Evolutionary conservation across 805 yeast genomes (phyloP).

Genomic region (Hanseniaspora hatyaiensis): DNA sequence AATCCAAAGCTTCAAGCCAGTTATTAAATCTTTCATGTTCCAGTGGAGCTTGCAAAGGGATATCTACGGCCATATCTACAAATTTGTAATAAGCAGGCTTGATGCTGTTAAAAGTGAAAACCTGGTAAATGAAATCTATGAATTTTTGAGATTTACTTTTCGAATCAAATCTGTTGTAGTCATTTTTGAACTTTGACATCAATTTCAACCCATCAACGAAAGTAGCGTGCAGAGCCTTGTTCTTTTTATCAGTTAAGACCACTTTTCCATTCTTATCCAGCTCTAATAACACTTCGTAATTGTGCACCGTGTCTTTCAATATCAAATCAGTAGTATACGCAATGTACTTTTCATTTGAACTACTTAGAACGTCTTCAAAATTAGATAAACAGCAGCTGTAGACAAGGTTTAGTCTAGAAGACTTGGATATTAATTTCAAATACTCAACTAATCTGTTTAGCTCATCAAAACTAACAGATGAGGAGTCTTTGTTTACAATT

Average conservation of each 20-base stretch:
- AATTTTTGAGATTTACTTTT: conserved; percentile 10
- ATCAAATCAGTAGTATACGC: conserved; percentile 16
- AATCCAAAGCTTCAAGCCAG: neutral
- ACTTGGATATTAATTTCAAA: conserved; percentile 21
- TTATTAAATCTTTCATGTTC: conserved; percentile 7
- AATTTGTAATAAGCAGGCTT: conserved; percentile 14
- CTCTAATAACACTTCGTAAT: conserved; percentile 8
- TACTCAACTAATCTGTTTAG: conserved; percentile 26
- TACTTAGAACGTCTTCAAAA: conserved; percentile 6
- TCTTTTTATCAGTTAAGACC: neutral
- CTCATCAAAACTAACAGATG: conserved; percentile 24
- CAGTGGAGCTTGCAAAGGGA: conserved; percentile 16
- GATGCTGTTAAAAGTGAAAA: conserved; percentile 12
- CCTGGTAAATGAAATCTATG: conserved; percentile 10
- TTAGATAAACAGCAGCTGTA: conserved; percentile 4
- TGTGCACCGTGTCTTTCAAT: conserved; percentile 1
- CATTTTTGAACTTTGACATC: conserved; percentile 1
- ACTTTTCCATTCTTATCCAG: neutral
- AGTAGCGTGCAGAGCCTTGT: conserved; percentile 7
- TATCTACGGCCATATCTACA: conserved; percentile 4
- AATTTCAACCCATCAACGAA: conserved; percentile 12
- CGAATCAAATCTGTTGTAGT: conserved; percentile 1
- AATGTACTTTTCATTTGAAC: neutral
- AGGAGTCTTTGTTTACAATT: conserved; percentile 21
- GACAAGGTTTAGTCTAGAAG: neutral